These are phyloP conservation scores for Aspergillus coremiiformis DNA, from an alignment of 495 filamentous ascomycete species.

Conservation along the genomic window DNA sequence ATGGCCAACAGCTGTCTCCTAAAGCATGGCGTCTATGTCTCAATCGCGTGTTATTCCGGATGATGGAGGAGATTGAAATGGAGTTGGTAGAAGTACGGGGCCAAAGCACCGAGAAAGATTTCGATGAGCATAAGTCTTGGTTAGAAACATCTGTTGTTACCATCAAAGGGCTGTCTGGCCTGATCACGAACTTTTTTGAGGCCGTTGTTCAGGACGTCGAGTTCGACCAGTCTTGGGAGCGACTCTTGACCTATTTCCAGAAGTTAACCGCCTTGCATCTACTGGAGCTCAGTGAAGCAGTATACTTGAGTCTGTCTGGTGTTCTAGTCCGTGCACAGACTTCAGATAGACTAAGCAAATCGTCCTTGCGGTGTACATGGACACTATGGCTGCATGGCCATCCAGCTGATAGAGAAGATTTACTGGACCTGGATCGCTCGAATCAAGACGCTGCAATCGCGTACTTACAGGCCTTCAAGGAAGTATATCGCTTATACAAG, in stretches of 20 bases:
- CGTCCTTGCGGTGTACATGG: constrained; percentile 60
- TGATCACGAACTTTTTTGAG: constrained; percentile 63
- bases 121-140: constrained; percentile 50
- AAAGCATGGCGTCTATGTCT: constrained; percentile 81
- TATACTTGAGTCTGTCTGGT: constrained; percentile 58
- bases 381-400: constrained; percentile 61
- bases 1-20: constrained; percentile 70
- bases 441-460: constrained; percentile 74
- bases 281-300: constrained; percentile 63
- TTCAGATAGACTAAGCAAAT: constrained; percentile 43
- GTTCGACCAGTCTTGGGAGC: constrained; percentile 60
- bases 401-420: constrained; percentile 44
- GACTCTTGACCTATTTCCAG: constrained; percentile 59
- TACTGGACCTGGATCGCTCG: constrained; percentile 36
- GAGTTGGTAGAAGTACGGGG: constrained; percentile 15
- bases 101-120: constrained; percentile 16
- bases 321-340: constrained; percentile 53
- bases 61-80: constrained; percentile 49
- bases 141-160: constrained; percentile 71
- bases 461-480: constrained; percentile 67
- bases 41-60: constrained; percentile 66
- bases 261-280: constrained; percentile 50
- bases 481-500: constrained; percentile 75
- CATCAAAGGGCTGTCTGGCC: constrained; percentile 57
- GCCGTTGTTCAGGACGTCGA: constrained; percentile 47